Conservation (phyloP, 768 basidiomycete species). For the Tylopilus plumbeoviolaceoides region DNA sequence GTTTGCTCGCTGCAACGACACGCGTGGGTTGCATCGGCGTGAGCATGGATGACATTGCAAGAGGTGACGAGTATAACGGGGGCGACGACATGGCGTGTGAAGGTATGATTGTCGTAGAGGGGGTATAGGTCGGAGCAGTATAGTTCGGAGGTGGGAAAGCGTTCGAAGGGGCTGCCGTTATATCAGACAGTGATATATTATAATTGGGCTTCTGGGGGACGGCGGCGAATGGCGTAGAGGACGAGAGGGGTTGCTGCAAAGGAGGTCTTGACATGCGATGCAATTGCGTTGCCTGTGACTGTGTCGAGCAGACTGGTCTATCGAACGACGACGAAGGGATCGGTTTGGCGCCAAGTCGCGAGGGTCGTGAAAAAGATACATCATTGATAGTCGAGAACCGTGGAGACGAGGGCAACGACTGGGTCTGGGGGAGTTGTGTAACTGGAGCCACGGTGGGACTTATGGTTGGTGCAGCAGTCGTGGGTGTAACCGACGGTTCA, state of each 20-base stretch:
- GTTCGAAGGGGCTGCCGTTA: slow-evolving; percentile 20
- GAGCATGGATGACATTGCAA: slow-evolving; percentile 49
- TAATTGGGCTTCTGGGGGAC: slow-evolving; percentile 51
- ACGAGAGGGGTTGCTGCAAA: slow-evolving; percentile 18
- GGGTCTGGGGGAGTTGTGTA: slow-evolving; percentile 21
- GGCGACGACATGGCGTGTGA: slow-evolving; percentile 28
- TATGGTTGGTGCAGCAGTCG: slow-evolving; percentile 9
- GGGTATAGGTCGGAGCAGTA: slow-evolving; percentile 11
- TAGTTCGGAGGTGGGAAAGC: slow-evolving; percentile 13
- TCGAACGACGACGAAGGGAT: slow-evolving; percentile 35
- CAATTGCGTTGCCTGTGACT: slow-evolving; percentile 21
- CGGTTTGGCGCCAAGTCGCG: slow-evolving; percentile 39
- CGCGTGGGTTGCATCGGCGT: slow-evolving; percentile 55
- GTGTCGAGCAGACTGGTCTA: slow-evolving; percentile 23
- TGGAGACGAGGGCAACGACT: slow-evolving; percentile 39
- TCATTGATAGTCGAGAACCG: slow-evolving; percentile 26
- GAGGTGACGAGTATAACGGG: slow-evolving; percentile 28
- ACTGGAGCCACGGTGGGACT: slow-evolving; percentile 12
- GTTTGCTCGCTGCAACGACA: slow-evolving; percentile 37
- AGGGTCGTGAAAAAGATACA: slow-evolving; percentile 29
- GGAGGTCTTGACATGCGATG: slow-evolving; percentile 18
- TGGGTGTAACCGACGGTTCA: slow-evolving; percentile 13
- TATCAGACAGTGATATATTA: slow-evolving; percentile 43
- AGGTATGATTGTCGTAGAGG: slow-evolving; percentile 18
- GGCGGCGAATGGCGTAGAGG: slow-evolving; percentile 6